A percentile compares a stretch with the other conserved stretches of the same genome.
These are phyloP conservation scores for Penicillium decumbens DNA, from an alignment of 2,329 filamentous ascomycete species.

Conservation along the genomic window DNA sequence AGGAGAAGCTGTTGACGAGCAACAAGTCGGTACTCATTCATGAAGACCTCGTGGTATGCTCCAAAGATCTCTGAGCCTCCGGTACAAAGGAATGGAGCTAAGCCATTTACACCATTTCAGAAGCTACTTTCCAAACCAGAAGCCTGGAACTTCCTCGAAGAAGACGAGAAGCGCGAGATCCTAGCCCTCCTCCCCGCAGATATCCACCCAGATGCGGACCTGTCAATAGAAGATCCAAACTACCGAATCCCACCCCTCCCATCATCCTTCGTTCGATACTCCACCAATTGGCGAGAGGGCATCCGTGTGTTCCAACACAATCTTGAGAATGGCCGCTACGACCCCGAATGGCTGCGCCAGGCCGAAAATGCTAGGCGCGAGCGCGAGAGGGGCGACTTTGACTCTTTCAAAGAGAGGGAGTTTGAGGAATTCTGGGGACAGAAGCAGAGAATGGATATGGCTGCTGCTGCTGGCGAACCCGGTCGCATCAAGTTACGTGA, in stretches of 20 bases:
- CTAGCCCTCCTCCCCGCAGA: constrained; percentile 40
- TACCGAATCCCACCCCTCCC: constrained; percentile 38
- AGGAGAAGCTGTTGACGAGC: constrained; percentile 39
- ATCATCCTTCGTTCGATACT: constrained; percentile 42
- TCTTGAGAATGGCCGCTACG: constrained; percentile 52
- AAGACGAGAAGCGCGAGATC: constrained; percentile 41
- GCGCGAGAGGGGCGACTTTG: constrained; percentile 52
- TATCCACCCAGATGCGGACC: constrained; percentile 35
- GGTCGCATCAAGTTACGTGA: constrained; percentile 38
- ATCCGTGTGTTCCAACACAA: constrained; percentile 55
- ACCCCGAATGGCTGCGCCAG: constrained; percentile 54
- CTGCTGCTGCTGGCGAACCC: constrained; percentile 40
- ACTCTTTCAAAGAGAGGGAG: constrained; percentile 52
- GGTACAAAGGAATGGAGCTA: neutral
- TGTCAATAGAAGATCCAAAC: constrained; percentile 26
- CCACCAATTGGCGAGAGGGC: constrained; percentile 49
- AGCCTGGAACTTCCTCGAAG: constrained; percentile 42
- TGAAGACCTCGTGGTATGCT: constrained; percentile 38
- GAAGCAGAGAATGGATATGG: constrained; percentile 41
- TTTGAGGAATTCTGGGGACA: constrained; percentile 57
- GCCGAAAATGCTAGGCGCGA: constrained; percentile 52
- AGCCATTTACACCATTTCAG: constrained; percentile 19
- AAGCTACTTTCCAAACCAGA: constrained; percentile 39
- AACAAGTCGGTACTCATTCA: constrained; percentile 35
- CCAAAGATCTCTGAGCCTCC: neutral